A percentile compares a stretch with the other conserved stretches of the same genome.
phyloP scores from a whole-genome alignment of 2,329 filamentous ascomycete species.

The Periglandula ipomoeae region DNA sequence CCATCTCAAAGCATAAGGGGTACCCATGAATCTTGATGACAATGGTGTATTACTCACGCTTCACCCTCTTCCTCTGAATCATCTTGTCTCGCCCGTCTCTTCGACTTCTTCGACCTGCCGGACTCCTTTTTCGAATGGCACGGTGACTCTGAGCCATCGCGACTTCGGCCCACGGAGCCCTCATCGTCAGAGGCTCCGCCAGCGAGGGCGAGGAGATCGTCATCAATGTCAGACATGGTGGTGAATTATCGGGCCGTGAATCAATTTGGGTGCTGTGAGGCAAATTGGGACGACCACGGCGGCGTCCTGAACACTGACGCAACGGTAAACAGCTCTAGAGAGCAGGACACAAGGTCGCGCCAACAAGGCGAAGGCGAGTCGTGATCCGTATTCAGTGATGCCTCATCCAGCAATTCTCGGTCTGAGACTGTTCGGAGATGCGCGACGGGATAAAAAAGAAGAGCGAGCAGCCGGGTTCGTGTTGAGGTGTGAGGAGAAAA shows the following conservation, averaged over 20 bases:
- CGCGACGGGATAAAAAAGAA: too few species aligned
- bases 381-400: background rate
- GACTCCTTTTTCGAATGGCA: slow-evolving; percentile 26
- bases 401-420: background rate
- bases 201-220: slow-evolving; percentile 86
- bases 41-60: slow-evolving; percentile 25
- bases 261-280: background rate
- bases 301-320: background rate
- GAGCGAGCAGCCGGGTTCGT: background rate
- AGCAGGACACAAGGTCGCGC: background rate
- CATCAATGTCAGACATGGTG: slow-evolving; percentile 81
- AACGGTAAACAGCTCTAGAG: background rate
- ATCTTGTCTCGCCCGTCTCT: slow-evolving; percentile 33
- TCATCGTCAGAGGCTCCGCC: slow-evolving; percentile 64
- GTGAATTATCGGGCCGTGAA: background rate
- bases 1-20: background rate
- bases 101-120: slow-evolving; percentile 35
- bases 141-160: slow-evolving; percentile 46
- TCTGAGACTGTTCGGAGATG: background rate
- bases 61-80: slow-evolving; percentile 56
- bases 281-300: background rate
- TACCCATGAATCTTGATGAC: background rate
- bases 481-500: background rate
- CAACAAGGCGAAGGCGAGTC: background rate
- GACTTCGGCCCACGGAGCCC: slow-evolving; percentile 42